A percentile compares a stretch with the other conserved stretches of the same genome.
Evolutionary conservation across 257 asterid species (phyloP).

Genomic region (Gentiana macrophylla): DNA sequence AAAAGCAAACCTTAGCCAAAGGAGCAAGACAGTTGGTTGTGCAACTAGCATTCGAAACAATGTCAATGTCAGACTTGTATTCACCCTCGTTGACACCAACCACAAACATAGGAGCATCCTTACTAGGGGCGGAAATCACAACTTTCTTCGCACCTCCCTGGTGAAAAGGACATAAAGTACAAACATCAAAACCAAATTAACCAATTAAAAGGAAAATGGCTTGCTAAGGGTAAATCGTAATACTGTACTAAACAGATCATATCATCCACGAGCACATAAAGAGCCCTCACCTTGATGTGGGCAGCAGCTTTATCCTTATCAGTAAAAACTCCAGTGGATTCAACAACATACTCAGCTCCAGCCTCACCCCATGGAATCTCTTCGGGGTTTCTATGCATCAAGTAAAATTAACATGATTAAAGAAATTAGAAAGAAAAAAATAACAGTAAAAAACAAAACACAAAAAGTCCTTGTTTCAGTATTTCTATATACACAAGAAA

Average conservation of each 20-base stretch:
- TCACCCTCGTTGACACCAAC: constrained; percentile 76
- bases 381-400: constrained; percentile 58
- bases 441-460: not conserved
- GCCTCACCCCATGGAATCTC: constrained; percentile 80
- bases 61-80: constrained; percentile 53
- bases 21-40: constrained; percentile 91
- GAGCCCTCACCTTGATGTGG: constrained; percentile 52
- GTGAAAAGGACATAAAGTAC: not conserved
- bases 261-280: not conserved
- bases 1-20: constrained; percentile 47
- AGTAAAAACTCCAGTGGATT: constrained; percentile 81
- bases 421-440: not conserved
- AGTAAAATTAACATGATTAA: not conserved
- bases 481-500: too few species aligned
- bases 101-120: constrained; percentile 85
- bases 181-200: not conserved
- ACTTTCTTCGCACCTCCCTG: constrained; percentile 91
- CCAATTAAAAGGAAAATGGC: not conserved
- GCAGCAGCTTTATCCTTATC: constrained; percentile 85
- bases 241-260: not conserved
- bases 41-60: constrained; percentile 80
- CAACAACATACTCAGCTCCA: constrained; percentile 79
- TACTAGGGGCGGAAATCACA: constrained; percentile 70
- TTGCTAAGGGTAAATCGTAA: not conserved
- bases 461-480: not conserved